Base-by-base conservation (phyloP, 495 filamentous ascomycete genomes). In the Daldinia caldariorum region DNA sequence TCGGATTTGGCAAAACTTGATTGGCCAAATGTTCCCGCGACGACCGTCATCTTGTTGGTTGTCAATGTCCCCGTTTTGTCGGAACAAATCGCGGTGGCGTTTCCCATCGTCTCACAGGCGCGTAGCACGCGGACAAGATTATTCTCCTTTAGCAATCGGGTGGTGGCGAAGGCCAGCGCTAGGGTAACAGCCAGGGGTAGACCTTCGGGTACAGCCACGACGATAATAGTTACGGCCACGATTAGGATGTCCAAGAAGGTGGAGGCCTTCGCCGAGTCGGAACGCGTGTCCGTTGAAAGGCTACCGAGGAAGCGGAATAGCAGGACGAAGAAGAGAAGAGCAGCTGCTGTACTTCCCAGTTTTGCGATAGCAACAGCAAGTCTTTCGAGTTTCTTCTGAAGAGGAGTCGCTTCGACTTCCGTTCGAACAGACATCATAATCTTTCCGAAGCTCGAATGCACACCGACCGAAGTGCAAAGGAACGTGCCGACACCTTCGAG, bases 91-190 rank as follows among this genome's bases (percentile, higher is more conserved):
- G 90, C 90, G 3, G 92, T 94, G 6, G 92, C 92, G 76, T 94
- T 94, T 3, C 92, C 91, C 92, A 94, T 94, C 1, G 91, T 94
- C 76, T 95, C 92, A 76, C 92, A 95, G 29, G 92, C 91, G 22
- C 88, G 85, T 20, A 94, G 79, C 26, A 90, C 82, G 47, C 91
- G 90, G 14, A 95, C 92, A 54, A 94, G 79, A 70, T 94, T 94
- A 74, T 93, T 90, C 70, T 94, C 91, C 74, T 90, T 92, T 26
- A 93, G 81, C 86, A 95, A 91, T 26, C 91, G 82, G 10, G 88
- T 92, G 3, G 91, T 93, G 26, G 92, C 91, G 80, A 92, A 93
- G 29, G 91, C 91, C 39, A 94, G 83, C 49, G 92, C 91, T 22
- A 95, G 83, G 4, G 91, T 94, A 22, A 95, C 92, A 64, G 92